Evolutionary conservation across 2,329 filamentous ascomycete genomes (phyloP).

Genomic region (Monosporascus sp.): DNA sequence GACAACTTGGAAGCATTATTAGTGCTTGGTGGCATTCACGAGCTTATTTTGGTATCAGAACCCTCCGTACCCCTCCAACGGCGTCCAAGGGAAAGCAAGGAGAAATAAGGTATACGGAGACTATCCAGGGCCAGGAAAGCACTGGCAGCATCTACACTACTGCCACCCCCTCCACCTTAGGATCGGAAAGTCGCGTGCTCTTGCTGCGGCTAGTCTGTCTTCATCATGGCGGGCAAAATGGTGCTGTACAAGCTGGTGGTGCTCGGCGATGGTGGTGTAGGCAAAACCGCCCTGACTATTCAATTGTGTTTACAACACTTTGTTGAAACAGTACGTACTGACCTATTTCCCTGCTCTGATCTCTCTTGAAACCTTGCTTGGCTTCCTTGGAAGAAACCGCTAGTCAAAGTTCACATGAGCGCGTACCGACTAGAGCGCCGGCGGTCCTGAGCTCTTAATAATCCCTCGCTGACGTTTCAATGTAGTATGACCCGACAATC

Average conservation of each 20-base stretch:
- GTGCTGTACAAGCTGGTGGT: slow-evolving; percentile 95
- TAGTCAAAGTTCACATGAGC: neutral
- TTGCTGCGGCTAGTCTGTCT: slow-evolving; percentile 18
- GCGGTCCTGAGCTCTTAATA: neutral
- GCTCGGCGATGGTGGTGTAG: slow-evolving; percentile 87
- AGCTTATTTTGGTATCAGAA: neutral
- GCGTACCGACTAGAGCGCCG: neutral
- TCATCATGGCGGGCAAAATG: slow-evolving; percentile 83
- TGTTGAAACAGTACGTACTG: slow-evolving; percentile 72
- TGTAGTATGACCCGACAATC: slow-evolving; percentile 78
- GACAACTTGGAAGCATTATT: neutral
- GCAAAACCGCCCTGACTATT: slow-evolving; percentile 90
- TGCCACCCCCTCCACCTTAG: slow-evolving; percentile 4
- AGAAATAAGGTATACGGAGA: neutral
- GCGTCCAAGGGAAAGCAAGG: neutral
- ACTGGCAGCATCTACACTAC: slow-evolving; percentile 1
- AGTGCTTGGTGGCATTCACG: neutral
- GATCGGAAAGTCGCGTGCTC: slow-evolving; percentile 13
- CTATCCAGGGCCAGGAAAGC: neutral
- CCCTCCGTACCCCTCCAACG: neutral
- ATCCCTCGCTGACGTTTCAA: slow-evolving; percentile 10
- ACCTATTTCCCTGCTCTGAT: neutral
- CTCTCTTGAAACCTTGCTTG: neutral
- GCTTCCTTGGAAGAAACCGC: neutral
- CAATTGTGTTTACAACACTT: slow-evolving; percentile 98